Base-by-base conservation (phyloP, 2,329 filamentous ascomycete genomes). In the Ceratocystis papillata region DNA sequence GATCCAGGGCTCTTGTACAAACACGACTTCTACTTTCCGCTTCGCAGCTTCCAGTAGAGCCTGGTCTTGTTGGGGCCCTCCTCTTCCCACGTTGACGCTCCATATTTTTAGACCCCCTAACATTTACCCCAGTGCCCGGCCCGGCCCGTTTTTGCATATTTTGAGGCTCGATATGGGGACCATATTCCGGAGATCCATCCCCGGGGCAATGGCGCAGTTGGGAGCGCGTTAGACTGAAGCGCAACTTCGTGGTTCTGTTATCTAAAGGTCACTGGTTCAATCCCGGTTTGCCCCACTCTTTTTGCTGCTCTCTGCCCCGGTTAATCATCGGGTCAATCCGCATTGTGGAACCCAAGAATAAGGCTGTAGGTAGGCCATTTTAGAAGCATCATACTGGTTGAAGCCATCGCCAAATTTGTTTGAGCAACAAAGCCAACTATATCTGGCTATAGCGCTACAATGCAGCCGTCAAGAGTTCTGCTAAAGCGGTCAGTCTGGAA, bases 401-500 rank as follows among this genome's bases (percentile, higher is more conserved):
- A 62, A 62, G 33, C 44, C 60, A 62, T 62, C 60, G 44, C 10
- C 37, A 62, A 5, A 46, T 30, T 30, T 60, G 25, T 17, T 60
- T 10, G 22, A 22, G 8, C 7, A n/a, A 41, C 37, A 28, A 28
- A 44, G 37, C 33, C 33, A 41, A n/a, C 15, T 22, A 15, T 25
- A 25, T 44, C 45, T n/a, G 60, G 45, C 60, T 8, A 46, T 17
- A 62, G 17, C 48, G 28, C 30, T 48, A 59, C 17, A 72, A 91
- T 91, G 88, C 81, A 86, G 74, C 81, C 86, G 69, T 89, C 88
- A 71, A 80, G 84, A 73, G 80, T 79, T 72, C 81, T 89, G 20
- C 74, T 88, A 46, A 86, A 85, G 77, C 87, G 90, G 71, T 94
- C 90, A 62, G 86, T 92, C 73, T 95, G 90, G 90, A 95, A 95